Percentiles rank a stretch among this genome's conserved stretches.
phyloP scores from a whole-genome alignment of 371 early-diverging fungal genomes.

The Mortierella sp. region DNA sequence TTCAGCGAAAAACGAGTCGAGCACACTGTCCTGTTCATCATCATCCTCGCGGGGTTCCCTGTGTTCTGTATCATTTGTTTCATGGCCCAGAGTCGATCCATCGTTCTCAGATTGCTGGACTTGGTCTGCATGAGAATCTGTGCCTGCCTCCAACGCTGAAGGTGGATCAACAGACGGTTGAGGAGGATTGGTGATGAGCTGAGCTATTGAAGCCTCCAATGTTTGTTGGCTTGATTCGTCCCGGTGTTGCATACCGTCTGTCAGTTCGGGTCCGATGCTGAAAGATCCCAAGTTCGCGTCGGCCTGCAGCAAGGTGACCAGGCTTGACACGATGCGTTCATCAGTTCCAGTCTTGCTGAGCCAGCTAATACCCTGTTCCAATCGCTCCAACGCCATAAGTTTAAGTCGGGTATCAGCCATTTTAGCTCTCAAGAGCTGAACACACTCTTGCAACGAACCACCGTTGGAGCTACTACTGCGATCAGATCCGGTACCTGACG shows the following conservation, averaged over 20 bases:
- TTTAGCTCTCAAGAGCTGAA: slow-evolving; percentile 13
- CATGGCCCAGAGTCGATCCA: background rate
- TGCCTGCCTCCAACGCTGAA: no score
- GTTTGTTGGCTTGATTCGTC: no score
- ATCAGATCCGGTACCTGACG: background rate
- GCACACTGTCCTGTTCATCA: slow-evolving; percentile 8
- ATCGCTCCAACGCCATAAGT: slow-evolving; percentile 28
- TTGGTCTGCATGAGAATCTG: background rate
- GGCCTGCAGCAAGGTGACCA: background rate
- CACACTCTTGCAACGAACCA: slow-evolving; percentile 8
- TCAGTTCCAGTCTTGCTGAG: background rate
- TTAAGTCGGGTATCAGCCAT: slow-evolving; percentile 34
- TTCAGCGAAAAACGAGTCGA: slow-evolving; percentile 2
- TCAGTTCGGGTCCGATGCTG: no score
- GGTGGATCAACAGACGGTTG: no score
- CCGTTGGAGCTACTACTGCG: background rate
- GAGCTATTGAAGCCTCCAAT: no score
- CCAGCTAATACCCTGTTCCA: slow-evolving; percentile 20
- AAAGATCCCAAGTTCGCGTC: no score
- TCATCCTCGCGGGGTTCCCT: background rate
- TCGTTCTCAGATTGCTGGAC: background rate
- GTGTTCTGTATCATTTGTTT: background rate
- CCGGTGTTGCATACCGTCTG: no score
- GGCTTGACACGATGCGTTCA: background rate
- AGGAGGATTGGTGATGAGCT: no score